A percentile compares a stretch with the other conserved stretches of the same genome.
These are phyloP conservation scores for Panaeolus papilionaceus DNA, from an alignment of 768 basidiomycete genomes.

Conservation along the genomic window DNA sequence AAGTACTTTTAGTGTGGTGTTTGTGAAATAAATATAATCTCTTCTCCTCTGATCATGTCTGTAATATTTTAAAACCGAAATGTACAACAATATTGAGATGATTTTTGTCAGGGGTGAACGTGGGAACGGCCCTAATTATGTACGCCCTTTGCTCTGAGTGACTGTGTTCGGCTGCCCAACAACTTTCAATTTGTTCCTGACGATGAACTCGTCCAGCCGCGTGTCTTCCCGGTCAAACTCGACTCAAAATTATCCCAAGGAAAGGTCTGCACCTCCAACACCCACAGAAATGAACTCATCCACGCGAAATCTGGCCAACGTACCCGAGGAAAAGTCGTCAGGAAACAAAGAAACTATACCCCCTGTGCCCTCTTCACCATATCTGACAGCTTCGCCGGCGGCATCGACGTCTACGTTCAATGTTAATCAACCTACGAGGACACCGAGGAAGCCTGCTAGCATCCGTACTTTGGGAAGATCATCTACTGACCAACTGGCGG, in stretches of 20 bases:
- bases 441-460: conserved; percentile 36
- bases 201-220: conserved; percentile 13
- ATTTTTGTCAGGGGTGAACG: conserved; percentile 8
- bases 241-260: neutral
- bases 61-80: neutral
- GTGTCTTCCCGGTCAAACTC: conserved; percentile 3
- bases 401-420: conserved; percentile 27
- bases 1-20: too few species aligned
- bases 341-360: conserved; percentile 20
- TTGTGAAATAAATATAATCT: neutral
- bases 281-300: neutral
- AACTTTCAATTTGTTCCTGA: neutral
- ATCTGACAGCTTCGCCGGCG: conserved; percentile 26
- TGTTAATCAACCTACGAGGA: conserved; percentile 17
- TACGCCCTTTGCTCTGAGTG: conserved; percentile 1
- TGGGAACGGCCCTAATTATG: conserved; percentile 12
- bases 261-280: neutral
- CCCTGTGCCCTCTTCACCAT: conserved; percentile 27
- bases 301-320: conserved; percentile 27
- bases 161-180: conserved; percentile 3
- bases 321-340: conserved; percentile 31
- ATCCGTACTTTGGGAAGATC: conserved; percentile 40
- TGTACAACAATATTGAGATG: neutral
- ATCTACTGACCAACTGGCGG: conserved; percentile 30
- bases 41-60: neutral